Evolutionary conservation across 192 early-diverging fungal genomes (phyloP), one percentile per base, ranked within the genome.

Genomic region (Coemansia biformis): DNA sequence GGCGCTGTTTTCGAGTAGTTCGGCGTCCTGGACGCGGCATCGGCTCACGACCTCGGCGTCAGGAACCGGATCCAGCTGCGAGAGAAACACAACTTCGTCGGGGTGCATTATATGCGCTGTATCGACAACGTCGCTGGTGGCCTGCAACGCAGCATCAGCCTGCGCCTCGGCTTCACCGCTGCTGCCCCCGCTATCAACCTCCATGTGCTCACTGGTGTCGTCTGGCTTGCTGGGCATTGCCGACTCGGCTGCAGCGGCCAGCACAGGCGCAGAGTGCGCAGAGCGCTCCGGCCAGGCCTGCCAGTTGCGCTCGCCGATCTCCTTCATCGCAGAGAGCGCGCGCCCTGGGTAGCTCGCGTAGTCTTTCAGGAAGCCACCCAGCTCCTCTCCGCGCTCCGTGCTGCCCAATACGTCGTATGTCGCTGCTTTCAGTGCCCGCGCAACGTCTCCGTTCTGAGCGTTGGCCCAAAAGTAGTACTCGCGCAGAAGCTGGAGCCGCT

Each of bases 391-490:
- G 5, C 15, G 26, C n/a, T 26, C 50, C 15, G 38, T 30, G 24
- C n/a, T 28, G 11, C 36, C 38, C 11, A 52, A 34, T 8, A 42
- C 18, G 15, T 41, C 45, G 8, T 33, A 10, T 17, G 14, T 28
- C 18, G 46, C 19, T 30, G 31, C 10, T 8, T 48, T 51, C 11
- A 66, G 38, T 18, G 35, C 42, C 13, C 36, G 15, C 13, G 41
- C 47, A 16, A 59, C 48, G 40, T 59, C 57, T 29, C 28, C n/a
- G 19, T 54, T 38, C 11, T 41, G 38, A 5, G 40, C 46, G 28
- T 48, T 38, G 8, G 56, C 42, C 63, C 63, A 66, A 45, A 59
- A 59, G 33, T 59, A 59, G 33, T 59, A 49, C 32, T 66, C 63
- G 12, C 38, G 51, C 42, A 66, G 28, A 11, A 66, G 36, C 38